These are phyloP conservation scores for Viridothelium virens DNA, from an alignment of 495 filamentous ascomycete genomes.

Conservation along the genomic window DNA sequence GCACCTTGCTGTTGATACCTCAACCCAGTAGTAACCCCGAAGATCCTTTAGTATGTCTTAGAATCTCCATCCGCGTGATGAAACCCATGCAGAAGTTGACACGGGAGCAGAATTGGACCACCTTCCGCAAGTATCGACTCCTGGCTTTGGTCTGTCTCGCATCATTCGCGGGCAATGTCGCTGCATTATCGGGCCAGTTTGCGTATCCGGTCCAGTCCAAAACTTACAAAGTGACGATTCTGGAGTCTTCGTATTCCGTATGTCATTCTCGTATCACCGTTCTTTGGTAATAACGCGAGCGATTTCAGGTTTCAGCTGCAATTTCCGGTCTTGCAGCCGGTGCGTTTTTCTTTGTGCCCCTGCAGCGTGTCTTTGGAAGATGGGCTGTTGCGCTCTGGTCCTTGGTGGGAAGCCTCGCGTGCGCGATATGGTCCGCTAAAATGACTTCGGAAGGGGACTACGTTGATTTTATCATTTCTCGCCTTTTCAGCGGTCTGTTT, in stretches of 20 bases:
- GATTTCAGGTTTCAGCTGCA: neutral
- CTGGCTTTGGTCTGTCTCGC: slow-evolving; percentile 6
- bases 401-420: slow-evolving; percentile 6
- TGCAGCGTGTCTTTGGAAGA: slow-evolving; percentile 3
- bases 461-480: slow-evolving; percentile 15
- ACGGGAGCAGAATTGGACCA: slow-evolving; percentile 8
- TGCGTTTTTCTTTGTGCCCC: slow-evolving; percentile 14
- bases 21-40: slow-evolving; percentile 11
- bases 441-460: slow-evolving; percentile 16
- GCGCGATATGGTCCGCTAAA: slow-evolving; percentile 15
- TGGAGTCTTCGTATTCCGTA: too few species aligned
- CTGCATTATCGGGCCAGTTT: slow-evolving; percentile 12
- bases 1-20: neutral
- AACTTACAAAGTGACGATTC: too few species aligned
- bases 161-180: slow-evolving; percentile 9
- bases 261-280: too few species aligned
- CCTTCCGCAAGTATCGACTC: neutral
- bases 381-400: slow-evolving; percentile 9
- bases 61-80: too few species aligned
- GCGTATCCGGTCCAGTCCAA: neutral
- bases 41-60: slow-evolving; percentile 11
- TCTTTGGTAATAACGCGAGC: too few species aligned
- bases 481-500: slow-evolving; percentile 16
- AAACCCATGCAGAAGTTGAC: too few species aligned
- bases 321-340: slow-evolving; percentile 8